A percentile compares a stretch with the other conserved stretches of the same genome.
Conservation (phyloP, 768 basidiomycete species). For the Lentinula boryana region DNA sequence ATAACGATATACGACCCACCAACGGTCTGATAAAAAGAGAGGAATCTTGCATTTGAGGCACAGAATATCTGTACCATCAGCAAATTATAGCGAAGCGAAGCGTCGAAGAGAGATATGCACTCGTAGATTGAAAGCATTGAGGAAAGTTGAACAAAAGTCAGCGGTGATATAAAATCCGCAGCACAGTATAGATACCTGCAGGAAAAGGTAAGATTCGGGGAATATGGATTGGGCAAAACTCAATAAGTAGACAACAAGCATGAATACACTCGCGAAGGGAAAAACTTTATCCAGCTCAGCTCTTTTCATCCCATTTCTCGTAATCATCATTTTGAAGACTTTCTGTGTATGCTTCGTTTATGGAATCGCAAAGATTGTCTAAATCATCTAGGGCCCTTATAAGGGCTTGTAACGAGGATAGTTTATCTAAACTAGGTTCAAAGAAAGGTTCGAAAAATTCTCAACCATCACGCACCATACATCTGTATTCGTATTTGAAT, state of each 20-base stretch:
- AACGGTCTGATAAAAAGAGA: too few species aligned
- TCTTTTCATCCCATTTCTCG: conserved; percentile 68
- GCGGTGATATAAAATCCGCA: too few species aligned
- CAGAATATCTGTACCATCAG: too few species aligned
- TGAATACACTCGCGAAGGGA: background rate
- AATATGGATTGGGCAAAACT: background rate
- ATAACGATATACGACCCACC: too few species aligned
- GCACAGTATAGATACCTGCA: background rate
- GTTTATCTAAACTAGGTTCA: conserved; percentile 48
- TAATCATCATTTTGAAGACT: conserved; percentile 51
- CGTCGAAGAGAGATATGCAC: too few species aligned
- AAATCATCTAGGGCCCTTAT: conserved; percentile 72
- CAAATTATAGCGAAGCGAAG: too few species aligned
- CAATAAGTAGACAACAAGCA: background rate
- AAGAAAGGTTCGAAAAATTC: background rate
- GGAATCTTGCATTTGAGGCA: too few species aligned
- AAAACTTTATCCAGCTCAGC: conserved; percentile 21
- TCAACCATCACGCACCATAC: conserved; percentile 70
- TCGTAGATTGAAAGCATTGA: too few species aligned
- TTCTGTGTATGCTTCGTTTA: conserved; percentile 61
- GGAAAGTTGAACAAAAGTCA: too few species aligned
- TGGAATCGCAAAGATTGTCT: conserved; percentile 65
- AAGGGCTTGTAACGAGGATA: conserved; percentile 82
- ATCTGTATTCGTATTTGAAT: conserved; percentile 99
- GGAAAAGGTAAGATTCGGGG: background rate